phyloP scores from a whole-genome alignment of 2,329 filamentous ascomycete genomes.

The Aspergillus alliaceus region DNA sequence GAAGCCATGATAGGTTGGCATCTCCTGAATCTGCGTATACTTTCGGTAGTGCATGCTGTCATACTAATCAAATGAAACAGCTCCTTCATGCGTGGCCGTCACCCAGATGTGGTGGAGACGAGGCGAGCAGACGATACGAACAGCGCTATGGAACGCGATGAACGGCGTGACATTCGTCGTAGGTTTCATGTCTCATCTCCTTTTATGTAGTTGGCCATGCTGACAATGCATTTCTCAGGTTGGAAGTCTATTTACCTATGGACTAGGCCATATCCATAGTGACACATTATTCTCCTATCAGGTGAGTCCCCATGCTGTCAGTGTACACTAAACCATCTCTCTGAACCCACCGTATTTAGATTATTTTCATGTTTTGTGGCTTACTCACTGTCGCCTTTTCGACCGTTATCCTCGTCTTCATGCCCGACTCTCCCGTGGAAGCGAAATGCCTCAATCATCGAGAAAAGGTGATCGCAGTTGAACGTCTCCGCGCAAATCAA shows the following conservation, averaged over 20 bases:
- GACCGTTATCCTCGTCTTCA: constrained; percentile 46
- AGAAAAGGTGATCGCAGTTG: constrained; percentile 56
- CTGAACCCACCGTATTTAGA: constrained; percentile 13
- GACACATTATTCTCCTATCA: constrained; percentile 36
- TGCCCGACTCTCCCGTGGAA: constrained; percentile 54
- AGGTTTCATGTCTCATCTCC: neutral
- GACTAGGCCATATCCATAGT: constrained; percentile 58
- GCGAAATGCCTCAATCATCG: constrained; percentile 50
- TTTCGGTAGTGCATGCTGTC: neutral
- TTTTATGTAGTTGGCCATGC: no score
- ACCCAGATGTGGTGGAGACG: constrained; percentile 64
- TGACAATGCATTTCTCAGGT: constrained; percentile 19
- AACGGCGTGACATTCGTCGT: constrained; percentile 59
- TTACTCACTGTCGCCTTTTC: constrained; percentile 52
- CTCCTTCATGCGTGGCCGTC: constrained; percentile 57
- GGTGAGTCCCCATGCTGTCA: neutral
- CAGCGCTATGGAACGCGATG: constrained; percentile 62
- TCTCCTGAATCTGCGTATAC: neutral
- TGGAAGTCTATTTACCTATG: constrained; percentile 59
- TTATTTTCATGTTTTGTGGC: constrained; percentile 58
- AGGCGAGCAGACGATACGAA: constrained; percentile 58
- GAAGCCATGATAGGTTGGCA: constrained; percentile 24
- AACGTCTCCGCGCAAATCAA: constrained; percentile 56
- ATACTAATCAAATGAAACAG: constrained; percentile 1
- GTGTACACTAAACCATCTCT: neutral